Evolutionary conservation across 768 basidiomycete species (phyloP), one percentile per base, ranked within the genome.

Genomic region (Trametes sanguinea): DNA sequence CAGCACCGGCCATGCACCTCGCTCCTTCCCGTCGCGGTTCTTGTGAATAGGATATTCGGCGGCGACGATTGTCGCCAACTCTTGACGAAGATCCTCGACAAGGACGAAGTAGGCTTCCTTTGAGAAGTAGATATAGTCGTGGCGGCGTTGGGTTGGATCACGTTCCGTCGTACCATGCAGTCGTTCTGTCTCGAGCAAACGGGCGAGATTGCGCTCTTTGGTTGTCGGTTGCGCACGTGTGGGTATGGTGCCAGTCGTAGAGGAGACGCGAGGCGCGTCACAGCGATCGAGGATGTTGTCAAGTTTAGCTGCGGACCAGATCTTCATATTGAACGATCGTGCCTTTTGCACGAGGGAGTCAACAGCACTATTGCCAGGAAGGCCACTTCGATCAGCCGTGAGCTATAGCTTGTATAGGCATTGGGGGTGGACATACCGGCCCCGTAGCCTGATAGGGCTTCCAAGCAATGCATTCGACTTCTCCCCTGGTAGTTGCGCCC

Each of bases 121-220:
- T 16, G 83, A 75, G 74, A 98, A 98, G 73, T 98, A 99, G 59
- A 83, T 85, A 70, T 86, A 93, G 73, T 95, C 94, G 65, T 90
- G 88, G 52, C 95, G 86, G 64, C 85, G 92, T 64, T 95, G 91
- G 17, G 84, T 87, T 1, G 93, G 89, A 75, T 99, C 97, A 48
- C 96, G 91, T 77, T 99, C 97, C 16, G 85, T 88, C 3, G 81
- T 81, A 48, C 97, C 97, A 65, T 93, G 86, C 44, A 92, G 74
- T 63, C 87, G 87, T 72, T 98, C 97, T 17, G 89, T 88, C 67
- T 92, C 86, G 45, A 93, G 77, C 16, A 91, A 80, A 37, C 80
- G 83, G 11, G 81, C 83, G 32, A 91, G 78, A 59, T 83, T 79
- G 43, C 78, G 82, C 40, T 69, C 77, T 66, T 64, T 73, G 29